phyloP scores from a whole-genome alignment of 2,329 filamentous ascomycete species.

The Colletotrichum graminicola region DNA sequence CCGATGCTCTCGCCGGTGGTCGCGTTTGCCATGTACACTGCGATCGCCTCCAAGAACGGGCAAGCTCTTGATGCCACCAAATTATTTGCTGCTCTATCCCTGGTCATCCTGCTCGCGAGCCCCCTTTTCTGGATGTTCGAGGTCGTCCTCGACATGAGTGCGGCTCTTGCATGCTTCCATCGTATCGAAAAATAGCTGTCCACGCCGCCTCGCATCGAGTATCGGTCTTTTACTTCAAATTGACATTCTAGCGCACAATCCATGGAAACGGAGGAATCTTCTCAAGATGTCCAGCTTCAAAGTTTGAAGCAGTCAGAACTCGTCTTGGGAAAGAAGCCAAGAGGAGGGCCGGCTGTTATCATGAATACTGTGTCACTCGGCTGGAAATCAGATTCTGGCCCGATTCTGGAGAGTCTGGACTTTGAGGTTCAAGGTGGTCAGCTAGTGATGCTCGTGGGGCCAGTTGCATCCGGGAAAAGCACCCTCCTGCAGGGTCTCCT shows the following conservation, averaged over 20 bases:
- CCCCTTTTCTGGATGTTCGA: constrained; percentile 55
- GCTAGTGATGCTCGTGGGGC: constrained; percentile 57
- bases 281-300: background rate
- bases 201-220: constrained; percentile 47
- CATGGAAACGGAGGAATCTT: background rate
- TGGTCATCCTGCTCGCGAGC: constrained; percentile 45
- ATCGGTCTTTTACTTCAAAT: constrained; percentile 32
- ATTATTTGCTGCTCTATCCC: constrained; percentile 44
- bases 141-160: constrained; percentile 41
- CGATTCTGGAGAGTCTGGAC: constrained; percentile 49
- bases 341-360: constrained; percentile 14
- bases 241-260: background rate
- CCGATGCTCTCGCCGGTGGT: constrained; percentile 43
- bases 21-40: constrained; percentile 39
- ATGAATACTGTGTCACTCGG: constrained; percentile 50
- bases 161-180: constrained; percentile 45
- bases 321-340: background rate
- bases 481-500: constrained; percentile 57
- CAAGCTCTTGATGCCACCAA: constrained; percentile 33
- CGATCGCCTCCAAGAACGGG: constrained; percentile 17
- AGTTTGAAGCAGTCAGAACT: background rate
- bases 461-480: constrained; percentile 60
- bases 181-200: constrained; percentile 48
- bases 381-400: constrained; percentile 49
- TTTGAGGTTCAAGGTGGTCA: constrained; percentile 48